phyloP scores from a whole-genome alignment of 768 basidiomycete species.

The Serendipita vermifera region DNA sequence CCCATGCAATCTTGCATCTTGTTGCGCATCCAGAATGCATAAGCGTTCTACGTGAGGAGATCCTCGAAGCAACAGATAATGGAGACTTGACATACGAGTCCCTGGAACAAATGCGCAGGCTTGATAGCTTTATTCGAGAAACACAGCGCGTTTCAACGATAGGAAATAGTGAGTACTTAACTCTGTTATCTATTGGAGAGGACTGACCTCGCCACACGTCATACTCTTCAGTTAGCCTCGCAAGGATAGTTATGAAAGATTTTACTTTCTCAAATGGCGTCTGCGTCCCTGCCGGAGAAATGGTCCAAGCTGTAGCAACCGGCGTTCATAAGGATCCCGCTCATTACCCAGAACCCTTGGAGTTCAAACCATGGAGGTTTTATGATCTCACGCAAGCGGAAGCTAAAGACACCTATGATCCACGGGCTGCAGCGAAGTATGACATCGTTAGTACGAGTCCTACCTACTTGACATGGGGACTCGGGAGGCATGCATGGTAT shows the following conservation, averaged over 20 bases:
- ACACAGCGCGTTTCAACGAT: conserved; percentile 10
- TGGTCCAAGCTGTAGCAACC: conserved; percentile 15
- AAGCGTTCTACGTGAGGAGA: conserved; percentile 4
- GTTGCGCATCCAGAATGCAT: conserved; percentile 22
- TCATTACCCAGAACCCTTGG: conserved; percentile 12
- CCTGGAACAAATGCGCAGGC: conserved; percentile 10
- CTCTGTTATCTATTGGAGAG: no score
- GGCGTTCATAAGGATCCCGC: conserved; percentile 16
- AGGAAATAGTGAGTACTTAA: not conserved
- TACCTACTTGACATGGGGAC: conserved; percentile 12
- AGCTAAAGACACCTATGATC: conserved; percentile 14
- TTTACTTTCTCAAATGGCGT: conserved; percentile 17
- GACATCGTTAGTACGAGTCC: conserved; percentile 9
- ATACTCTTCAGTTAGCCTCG: conserved; percentile 11
- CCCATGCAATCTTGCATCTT: conserved; percentile 26
- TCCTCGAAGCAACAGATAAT: not conserved
- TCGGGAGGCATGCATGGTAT: conserved; percentile 14
- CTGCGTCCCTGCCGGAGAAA: conserved; percentile 18
- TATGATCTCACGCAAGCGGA: conserved; percentile 1
- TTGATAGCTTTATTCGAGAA: conserved; percentile 13
- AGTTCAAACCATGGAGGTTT: conserved; percentile 17
- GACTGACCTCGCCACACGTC: no score
- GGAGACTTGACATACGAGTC: not conserved
- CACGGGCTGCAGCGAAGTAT: no score
- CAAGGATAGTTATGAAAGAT: conserved; percentile 14